Conservation (phyloP, 306 rosid species). For the Carpinus fangiana region DNA sequence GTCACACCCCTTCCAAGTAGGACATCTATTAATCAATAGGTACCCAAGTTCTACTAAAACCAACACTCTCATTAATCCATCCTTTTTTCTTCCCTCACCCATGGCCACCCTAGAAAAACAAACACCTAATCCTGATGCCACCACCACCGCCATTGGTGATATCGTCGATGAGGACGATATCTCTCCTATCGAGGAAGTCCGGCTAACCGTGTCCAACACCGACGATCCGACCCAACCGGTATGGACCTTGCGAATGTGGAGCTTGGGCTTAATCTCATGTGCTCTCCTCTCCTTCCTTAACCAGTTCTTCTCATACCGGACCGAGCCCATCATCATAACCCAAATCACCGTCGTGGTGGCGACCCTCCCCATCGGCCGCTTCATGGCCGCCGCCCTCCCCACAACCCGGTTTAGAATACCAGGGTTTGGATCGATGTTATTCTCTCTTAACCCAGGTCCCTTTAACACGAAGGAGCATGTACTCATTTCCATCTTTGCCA, state of each 20-base stretch:
- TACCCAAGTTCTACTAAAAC: background rate
- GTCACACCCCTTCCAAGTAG: no score
- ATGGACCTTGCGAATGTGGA: constrained; percentile 95
- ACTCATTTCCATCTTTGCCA: constrained; percentile 72
- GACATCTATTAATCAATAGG: background rate
- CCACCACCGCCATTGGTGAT: constrained; percentile 1
- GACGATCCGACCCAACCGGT: constrained; percentile 68
- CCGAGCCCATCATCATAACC: constrained; percentile 57
- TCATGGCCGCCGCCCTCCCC: constrained; percentile 62
- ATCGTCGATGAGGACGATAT: constrained; percentile 39
- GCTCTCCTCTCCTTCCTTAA: constrained; percentile 67
- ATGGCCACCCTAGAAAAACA: background rate
- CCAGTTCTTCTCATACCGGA: constrained; percentile 77
- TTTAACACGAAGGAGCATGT: constrained; percentile 87
- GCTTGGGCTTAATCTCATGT: constrained; percentile 57
- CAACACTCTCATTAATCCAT: background rate
- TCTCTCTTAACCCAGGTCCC: constrained; percentile 65
- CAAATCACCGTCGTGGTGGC: constrained; percentile 61
- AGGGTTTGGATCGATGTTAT: constrained; percentile 30
- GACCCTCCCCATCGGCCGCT: constrained; percentile 63
- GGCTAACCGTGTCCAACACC: constrained; percentile 60
- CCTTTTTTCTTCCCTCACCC: background rate
- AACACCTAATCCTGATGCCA: background rate
- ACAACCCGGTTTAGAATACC: constrained; percentile 36
- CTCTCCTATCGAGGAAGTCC: constrained; percentile 71